Evolutionary conservation across 345 rosid species (phyloP).

Genomic region (Brassica incana): DNA sequence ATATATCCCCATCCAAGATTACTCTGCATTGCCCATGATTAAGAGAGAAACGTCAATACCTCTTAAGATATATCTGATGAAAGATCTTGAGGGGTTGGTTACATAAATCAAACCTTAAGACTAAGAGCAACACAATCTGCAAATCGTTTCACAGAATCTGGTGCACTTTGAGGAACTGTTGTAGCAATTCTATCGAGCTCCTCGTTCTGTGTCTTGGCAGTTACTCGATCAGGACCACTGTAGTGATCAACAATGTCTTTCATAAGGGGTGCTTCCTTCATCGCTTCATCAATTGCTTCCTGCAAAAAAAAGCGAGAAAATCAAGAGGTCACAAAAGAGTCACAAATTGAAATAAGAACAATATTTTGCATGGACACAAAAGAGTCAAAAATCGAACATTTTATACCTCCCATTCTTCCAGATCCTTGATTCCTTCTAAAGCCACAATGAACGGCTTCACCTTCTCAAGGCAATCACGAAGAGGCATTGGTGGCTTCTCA

Average conservation of each 20-base stretch:
- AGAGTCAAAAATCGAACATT: not conserved
- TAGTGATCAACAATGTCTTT: constrained; percentile 78
- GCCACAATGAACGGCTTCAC: constrained; percentile 89
- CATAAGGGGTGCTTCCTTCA: constrained; percentile 65
- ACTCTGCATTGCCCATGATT: constrained; percentile 57
- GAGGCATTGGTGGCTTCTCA: constrained; percentile 82
- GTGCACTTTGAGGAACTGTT: constrained; percentile 64
- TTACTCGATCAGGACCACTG: constrained; percentile 87
- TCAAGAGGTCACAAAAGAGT: not conserved
- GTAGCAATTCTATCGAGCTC: constrained; percentile 85
- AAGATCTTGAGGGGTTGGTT: not conserved
- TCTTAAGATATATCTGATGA: not conserved
- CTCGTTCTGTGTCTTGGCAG: constrained; percentile 77
- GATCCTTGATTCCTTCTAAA: constrained; percentile 79
- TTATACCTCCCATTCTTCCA: constrained; percentile 90
- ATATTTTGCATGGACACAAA: not conserved
- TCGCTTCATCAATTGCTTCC: constrained; percentile 68
- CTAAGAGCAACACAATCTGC: constrained; percentile 71
- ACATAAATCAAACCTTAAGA: constrained; percentile 58
- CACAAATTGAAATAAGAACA: not conserved
- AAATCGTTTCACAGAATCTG: constrained; percentile 72
- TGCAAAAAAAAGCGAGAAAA: constrained; percentile 24
- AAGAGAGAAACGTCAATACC: not conserved
- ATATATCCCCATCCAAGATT: constrained; percentile 93
- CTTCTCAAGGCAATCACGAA: constrained; percentile 79